phyloP scores from a whole-genome alignment of 371 early-diverging fungal species.

The Syncephalastrum racemosum region DNA sequence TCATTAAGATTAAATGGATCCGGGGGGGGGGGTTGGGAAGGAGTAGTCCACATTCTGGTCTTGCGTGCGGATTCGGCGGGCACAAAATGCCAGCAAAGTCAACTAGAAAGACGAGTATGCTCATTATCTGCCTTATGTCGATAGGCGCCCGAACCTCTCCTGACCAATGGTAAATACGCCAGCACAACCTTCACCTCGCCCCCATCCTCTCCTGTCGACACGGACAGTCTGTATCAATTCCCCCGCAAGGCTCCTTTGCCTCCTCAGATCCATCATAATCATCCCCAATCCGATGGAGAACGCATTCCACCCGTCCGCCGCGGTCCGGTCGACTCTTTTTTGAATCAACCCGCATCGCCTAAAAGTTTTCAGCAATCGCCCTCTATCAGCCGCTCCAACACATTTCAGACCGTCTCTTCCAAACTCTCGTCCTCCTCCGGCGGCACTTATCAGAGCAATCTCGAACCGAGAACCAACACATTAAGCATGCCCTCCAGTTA shows the following conservation, averaged over 20 bases:
- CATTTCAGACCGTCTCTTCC: slow-evolving; percentile 45
- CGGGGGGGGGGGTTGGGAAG: neutral
- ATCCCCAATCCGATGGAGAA: neutral
- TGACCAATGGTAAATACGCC: neutral
- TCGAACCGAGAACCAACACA: neutral
- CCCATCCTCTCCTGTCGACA: slow-evolving; percentile 16
- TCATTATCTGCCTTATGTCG: too few relatives aligned
- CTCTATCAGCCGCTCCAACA: slow-evolving; percentile 41
- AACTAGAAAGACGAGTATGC: too few relatives aligned
- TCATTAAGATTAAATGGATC: neutral
- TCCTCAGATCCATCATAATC: slow-evolving; percentile 17
- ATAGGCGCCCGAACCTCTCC: too few relatives aligned
- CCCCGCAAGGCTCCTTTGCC: slow-evolving; percentile 49
- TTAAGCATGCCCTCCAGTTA: neutral
- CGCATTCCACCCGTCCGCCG: neutral
- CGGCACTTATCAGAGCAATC: slow-evolving; percentile 12
- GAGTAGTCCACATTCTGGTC: neutral
- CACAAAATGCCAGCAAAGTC: too few relatives aligned
- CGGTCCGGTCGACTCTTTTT: slow-evolving; percentile 9
- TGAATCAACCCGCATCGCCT: slow-evolving; percentile 22
- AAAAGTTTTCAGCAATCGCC: slow-evolving; percentile 27
- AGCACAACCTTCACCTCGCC: neutral
- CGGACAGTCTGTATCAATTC: slow-evolving; percentile 34
- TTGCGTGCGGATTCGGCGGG: too few relatives aligned
- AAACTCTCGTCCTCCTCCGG: slow-evolving; percentile 19